Conservation (phyloP, 2,329 filamentous ascomycete species). For the Hypomyces perniciosus region DNA sequence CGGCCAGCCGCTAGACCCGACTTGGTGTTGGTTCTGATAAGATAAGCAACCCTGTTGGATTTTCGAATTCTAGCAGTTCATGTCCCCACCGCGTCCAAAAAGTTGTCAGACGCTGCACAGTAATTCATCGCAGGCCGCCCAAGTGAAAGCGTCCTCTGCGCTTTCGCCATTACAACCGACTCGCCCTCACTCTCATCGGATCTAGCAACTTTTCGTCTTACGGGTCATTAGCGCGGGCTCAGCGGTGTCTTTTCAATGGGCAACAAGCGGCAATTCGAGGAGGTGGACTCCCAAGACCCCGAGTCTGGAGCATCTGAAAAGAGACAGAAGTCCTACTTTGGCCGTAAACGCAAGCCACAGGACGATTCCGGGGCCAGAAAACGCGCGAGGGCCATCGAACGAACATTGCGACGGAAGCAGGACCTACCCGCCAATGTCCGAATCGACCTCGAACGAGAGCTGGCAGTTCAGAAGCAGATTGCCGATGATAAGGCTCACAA, state of each 20-base stretch:
- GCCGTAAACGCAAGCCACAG: slow-evolving; percentile 37
- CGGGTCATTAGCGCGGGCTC: too few species aligned
- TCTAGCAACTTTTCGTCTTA: too few species aligned
- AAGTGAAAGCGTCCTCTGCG: neutral
- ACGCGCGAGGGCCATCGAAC: slow-evolving; percentile 62
- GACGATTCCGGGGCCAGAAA: slow-evolving; percentile 60
- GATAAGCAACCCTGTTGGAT: slow-evolving; percentile 1
- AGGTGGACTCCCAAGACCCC: slow-evolving; percentile 19
- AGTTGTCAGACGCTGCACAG: neutral
- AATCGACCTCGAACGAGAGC: slow-evolving; percentile 65
- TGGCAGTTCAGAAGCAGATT: slow-evolving; percentile 60
- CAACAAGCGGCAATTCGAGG: slow-evolving; percentile 26
- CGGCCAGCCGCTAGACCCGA: neutral
- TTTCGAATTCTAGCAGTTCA: neutral
- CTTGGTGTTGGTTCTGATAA: neutral
- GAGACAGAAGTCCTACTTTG: slow-evolving; percentile 29
- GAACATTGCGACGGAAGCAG: slow-evolving; percentile 55
- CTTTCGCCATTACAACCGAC: too few species aligned
- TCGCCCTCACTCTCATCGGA: too few species aligned
- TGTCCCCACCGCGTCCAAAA: neutral
- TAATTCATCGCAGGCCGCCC: neutral
- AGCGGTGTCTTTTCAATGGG: slow-evolving; percentile 18
- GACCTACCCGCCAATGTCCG: slow-evolving; percentile 63
- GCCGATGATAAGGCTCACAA: slow-evolving; percentile 53
- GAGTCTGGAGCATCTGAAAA: slow-evolving; percentile 15